phyloP scores from a whole-genome alignment of 164 flowering plant genomes.

The Chimonanthus salicifolius region DNA sequence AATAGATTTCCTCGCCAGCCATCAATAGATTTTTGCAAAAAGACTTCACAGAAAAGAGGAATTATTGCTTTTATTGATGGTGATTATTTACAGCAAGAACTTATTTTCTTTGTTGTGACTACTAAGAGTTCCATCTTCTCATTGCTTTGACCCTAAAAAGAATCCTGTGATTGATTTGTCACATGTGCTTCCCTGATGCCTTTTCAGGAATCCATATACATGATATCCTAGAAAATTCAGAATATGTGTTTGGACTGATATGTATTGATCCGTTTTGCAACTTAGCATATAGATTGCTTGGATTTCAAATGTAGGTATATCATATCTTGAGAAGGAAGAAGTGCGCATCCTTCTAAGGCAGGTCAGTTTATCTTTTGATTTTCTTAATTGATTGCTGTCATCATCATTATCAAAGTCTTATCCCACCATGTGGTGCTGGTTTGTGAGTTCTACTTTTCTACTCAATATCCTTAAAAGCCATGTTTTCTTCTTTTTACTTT shows the following conservation, averaged over 20 bases:
- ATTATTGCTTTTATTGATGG: neutral
- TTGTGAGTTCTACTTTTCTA: too few species aligned
- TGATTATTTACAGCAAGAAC: neutral
- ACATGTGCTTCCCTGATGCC: neutral
- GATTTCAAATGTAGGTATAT: slow-evolving; percentile 48
- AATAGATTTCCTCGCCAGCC: too few species aligned
- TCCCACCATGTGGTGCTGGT: too few species aligned
- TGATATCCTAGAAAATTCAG: neutral
- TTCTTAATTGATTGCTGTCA: too few species aligned
- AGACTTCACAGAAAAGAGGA: too few species aligned
- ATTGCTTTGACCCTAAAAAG: neutral
- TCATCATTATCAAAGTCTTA: too few species aligned
- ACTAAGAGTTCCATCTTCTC: neutral
- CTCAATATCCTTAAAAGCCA: too few species aligned
- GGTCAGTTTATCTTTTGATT: slow-evolving; percentile 40
- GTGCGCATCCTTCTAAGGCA: slow-evolving; percentile 69
- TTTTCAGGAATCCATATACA: neutral
- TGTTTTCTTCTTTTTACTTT: too few species aligned
- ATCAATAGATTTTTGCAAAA: too few species aligned
- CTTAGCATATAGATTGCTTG: neutral
- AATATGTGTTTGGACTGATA: neutral
- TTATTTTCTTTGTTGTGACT: neutral
- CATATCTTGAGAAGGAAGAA: slow-evolving; percentile 90
- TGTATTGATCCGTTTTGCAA: neutral
- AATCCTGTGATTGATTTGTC: too few species aligned